phyloP scores from a whole-genome alignment of 2,329 filamentous ascomycete genomes.

The Fusarium kyushuense region DNA sequence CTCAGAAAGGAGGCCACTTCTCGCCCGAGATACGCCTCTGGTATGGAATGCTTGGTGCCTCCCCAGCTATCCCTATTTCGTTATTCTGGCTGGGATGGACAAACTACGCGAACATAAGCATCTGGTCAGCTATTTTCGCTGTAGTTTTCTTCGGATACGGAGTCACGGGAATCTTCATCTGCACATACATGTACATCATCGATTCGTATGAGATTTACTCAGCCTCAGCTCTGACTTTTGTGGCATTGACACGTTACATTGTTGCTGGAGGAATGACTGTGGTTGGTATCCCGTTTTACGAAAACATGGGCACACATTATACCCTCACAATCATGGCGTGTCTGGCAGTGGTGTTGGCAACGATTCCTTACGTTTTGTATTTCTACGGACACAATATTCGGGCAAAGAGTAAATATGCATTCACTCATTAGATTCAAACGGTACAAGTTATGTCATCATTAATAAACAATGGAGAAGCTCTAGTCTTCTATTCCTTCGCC shows the following conservation, averaged over 20 bases:
- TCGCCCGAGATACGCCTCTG: conserved; percentile 56
- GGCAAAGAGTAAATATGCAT: conserved; percentile 41
- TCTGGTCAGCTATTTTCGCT: conserved; percentile 60
- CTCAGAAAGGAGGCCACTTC: conserved; percentile 35
- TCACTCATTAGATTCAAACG: background rate
- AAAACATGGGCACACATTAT: conserved; percentile 51
- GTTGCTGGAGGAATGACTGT: conserved; percentile 53
- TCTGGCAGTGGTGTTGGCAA: conserved; percentile 46
- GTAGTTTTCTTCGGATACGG: conserved; percentile 59
- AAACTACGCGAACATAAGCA: conserved; percentile 55
- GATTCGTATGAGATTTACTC: conserved; percentile 53
- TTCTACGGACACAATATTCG: conserved; percentile 40
- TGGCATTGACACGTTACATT: conserved; percentile 49
- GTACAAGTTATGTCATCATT: background rate
- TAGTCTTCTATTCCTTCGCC: background rate
- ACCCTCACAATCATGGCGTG: conserved; percentile 52
- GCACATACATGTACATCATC: conserved; percentile 54
- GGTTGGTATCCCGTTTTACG: conserved; percentile 52
- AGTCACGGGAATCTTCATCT: conserved; percentile 49
- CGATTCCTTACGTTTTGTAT: conserved; percentile 50
- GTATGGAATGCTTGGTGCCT: conserved; percentile 58
- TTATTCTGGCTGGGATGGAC: conserved; percentile 67
- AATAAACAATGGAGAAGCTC: background rate
- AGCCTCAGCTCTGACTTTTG: conserved; percentile 51
- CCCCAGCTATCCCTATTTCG: conserved; percentile 57